Percentiles rank a stretch among this genome's conserved stretches.
Evolutionary conservation across 1,284 basidiomycete genomes (phyloP).

Genomic region (Agroathelia rolfsii): DNA sequence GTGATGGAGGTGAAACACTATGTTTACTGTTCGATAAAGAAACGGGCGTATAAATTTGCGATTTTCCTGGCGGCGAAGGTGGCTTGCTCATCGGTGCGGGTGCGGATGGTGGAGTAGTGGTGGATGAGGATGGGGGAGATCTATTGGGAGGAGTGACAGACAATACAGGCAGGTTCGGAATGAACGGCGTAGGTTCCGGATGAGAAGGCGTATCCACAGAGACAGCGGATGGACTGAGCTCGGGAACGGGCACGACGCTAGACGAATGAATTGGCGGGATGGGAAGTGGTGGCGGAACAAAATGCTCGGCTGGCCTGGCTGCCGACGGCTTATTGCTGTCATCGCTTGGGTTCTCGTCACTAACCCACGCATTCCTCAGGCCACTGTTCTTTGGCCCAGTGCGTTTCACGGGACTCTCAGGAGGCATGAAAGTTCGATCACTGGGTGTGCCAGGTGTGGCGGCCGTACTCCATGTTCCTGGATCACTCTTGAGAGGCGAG

Average conservation of each 20-base stretch:
- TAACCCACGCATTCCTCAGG: constrained; percentile 19
- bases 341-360: constrained; percentile 18
- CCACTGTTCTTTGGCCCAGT: too few relatives aligned
- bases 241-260: neutral
- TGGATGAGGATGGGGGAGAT: too few relatives aligned
- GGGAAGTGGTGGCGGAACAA: constrained; percentile 10
- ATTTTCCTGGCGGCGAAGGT: constrained; percentile 4
- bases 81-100: constrained; percentile 2
- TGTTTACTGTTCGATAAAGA: too few relatives aligned
- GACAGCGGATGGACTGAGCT: neutral
- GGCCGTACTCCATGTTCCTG: constrained; percentile 51
- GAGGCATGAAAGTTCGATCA: too few relatives aligned
- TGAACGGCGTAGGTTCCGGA: constrained; percentile 12
- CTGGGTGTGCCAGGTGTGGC: constrained; percentile 44
- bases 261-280: constrained; percentile 1
- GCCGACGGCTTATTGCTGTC: too few relatives aligned
- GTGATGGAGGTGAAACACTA: constrained; percentile 20
- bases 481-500: too few relatives aligned
- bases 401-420: too few relatives aligned
- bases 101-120: too few relatives aligned
- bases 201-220: neutral
- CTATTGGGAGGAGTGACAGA: too few relatives aligned
- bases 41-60: constrained; percentile 7
- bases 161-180: too few relatives aligned
- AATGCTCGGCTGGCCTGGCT: too few relatives aligned